These are phyloP conservation scores for Alternaria ventricosa DNA, from an alignment of 2,329 filamentous ascomycete genomes.

Conservation along the genomic window DNA sequence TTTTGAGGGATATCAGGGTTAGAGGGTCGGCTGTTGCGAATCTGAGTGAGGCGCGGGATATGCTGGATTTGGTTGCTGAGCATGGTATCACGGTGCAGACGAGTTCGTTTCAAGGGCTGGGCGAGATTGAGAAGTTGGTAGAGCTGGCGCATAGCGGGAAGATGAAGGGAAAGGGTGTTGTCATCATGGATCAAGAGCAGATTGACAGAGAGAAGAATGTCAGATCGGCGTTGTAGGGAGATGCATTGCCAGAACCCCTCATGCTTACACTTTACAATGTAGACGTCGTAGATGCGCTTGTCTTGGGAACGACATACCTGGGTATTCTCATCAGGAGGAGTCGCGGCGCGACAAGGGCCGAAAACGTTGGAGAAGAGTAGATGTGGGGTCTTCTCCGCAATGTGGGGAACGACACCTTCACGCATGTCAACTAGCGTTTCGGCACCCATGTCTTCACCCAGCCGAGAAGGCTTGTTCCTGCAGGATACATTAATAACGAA, in stretches of 20 bases:
- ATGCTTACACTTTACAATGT: too few relatives aligned
- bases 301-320: background rate
- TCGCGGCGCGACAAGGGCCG: background rate
- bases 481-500: background rate
- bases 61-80: background rate
- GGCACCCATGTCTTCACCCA: background rate
- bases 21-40: background rate
- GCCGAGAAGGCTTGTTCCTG: background rate
- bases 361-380: constrained; percentile 5
- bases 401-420: constrained; percentile 16
- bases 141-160: background rate
- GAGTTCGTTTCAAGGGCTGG: background rate
- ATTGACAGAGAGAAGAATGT: background rate
- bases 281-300: background rate
- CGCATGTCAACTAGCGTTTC: background rate
- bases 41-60: background rate
- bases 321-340: background rate
- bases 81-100: background rate
- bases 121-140: background rate
- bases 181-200: background rate
- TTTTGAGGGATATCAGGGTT: constrained; percentile 62
- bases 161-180: background rate
- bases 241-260: background rate
- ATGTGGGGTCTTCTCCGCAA: constrained; percentile 27
- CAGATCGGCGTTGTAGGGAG: background rate